Base-by-base conservation (phyloP, 345 rosid genomes). In the Erucastrum elatum region DNA sequence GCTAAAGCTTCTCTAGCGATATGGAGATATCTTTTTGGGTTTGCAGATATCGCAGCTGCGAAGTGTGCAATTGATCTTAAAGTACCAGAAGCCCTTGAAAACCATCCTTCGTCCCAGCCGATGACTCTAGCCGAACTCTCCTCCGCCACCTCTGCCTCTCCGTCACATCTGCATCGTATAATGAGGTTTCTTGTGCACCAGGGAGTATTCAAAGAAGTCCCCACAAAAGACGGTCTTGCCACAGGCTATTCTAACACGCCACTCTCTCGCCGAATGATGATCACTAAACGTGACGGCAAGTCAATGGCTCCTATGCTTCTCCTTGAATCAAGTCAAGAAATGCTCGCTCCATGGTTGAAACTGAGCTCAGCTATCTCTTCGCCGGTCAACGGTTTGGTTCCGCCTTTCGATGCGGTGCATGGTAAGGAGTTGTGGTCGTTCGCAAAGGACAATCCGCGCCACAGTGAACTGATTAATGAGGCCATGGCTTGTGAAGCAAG, bases 41-140 rank as follows among this genome's bases (percentile, higher is more conserved):
- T 83, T 71, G 67, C 80, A 3, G 85, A 88, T 5, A 79, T 82
- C 37, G 94, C 92, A 37, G 92, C 77, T 10, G 87, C 87, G 13
- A 94, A 87, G 77, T 91, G 98, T 75, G 96, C 93, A 65, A 85
- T 90, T 25, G 93, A 94, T 68, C 91, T 91, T 4, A 88, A 88
- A 33, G 84, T 91, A 64, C 85, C 94, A 4, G 95, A 91, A 7
- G 89, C 85, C 46, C 71, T 93, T 3, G 87, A 86, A 68, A 80
- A 83, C 79, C 87, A 82, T 16, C 77, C 80, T 5, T 70, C 74
- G 2, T 62, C 82, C 16, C 78, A 74, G 37, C 88, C 90, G 39
- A 63, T 88, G 21, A 77, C 94, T 0, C 84, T 93, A 7, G 60
- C 83, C 1, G 83, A 87, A 6, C 88, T 94, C 51, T 79, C 94